Conservation (phyloP, 129 eudicot genomes). For the Lactuca saligna region DNA sequence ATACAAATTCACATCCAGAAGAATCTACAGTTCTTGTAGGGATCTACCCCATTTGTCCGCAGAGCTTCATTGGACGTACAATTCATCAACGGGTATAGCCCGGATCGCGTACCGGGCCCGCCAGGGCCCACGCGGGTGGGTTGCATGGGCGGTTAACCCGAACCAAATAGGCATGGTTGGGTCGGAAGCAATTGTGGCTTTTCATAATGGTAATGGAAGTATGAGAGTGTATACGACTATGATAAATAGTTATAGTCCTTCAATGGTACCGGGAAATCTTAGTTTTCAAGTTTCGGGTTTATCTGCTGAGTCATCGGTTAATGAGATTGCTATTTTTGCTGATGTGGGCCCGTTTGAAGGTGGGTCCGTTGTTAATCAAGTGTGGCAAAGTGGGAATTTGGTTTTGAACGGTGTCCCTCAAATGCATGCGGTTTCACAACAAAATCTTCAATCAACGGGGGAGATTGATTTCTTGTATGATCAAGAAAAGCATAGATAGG, state of each 20-base stretch:
- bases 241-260: conserved; percentile 49
- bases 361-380: conserved; percentile 48
- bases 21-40: conserved; percentile 40
- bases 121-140: conserved; percentile 50
- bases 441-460: conserved; percentile 49
- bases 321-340: conserved; percentile 57
- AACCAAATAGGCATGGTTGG: conserved; percentile 58
- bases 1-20: conserved; percentile 35
- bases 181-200: conserved; percentile 70
- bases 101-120: conserved; percentile 54
- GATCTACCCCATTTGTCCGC: conserved; percentile 52
- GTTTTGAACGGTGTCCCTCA: conserved; percentile 54
- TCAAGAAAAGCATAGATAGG: background rate
- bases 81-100: conserved; percentile 34
- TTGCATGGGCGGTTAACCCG: conserved; percentile 68
- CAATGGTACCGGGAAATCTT: conserved; percentile 52
- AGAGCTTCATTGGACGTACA: conserved; percentile 62
- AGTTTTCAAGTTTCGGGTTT: conserved; percentile 55
- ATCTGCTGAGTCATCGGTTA: conserved; percentile 45
- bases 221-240: conserved; percentile 42
- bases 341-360: conserved; percentile 52
- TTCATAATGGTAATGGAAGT: conserved; percentile 39
- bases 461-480: conserved; percentile 43
- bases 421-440: conserved; percentile 44
- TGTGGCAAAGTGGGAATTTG: conserved; percentile 58